phyloP scores from a whole-genome alignment of 208 protist genomes.

The Trypanosoma melophagium region DNA sequence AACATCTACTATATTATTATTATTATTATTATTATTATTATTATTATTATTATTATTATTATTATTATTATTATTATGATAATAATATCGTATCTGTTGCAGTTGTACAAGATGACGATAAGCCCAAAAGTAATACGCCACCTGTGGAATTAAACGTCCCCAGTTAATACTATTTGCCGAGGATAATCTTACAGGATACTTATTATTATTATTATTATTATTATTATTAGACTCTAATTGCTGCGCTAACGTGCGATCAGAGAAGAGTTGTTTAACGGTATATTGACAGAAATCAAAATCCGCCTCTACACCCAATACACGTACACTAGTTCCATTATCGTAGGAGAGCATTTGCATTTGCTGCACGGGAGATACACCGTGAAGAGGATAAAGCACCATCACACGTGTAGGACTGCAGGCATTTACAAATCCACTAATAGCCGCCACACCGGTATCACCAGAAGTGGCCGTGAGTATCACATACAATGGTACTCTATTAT shows the following conservation, averaged over 20 bases:
- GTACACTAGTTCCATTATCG: conserved; percentile 69
- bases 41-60: too few species aligned
- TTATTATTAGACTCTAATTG: conserved; percentile 49
- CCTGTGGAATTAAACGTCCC: conserved; percentile 95
- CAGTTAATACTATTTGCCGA: conserved; percentile 98
- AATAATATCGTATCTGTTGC: conserved; percentile 12
- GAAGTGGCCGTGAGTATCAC: conserved; percentile 89
- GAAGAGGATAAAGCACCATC: conserved; percentile 85
- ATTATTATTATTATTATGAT: too few species aligned
- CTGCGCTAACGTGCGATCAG: conserved; percentile 68
- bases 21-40: conserved; percentile 34
- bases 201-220: too few species aligned
- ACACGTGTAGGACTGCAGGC: conserved; percentile 60
- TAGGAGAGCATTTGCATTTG: conserved; percentile 85
- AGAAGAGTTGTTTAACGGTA: conserved; percentile 91
- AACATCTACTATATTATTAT: conserved; percentile 71
- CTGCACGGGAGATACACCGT: conserved; percentile 84
- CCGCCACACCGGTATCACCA: conserved; percentile 86
- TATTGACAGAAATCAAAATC: conserved; percentile 93
- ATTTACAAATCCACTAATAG: conserved; percentile 87
- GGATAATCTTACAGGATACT: conserved; percentile 60
- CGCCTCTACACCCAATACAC: conserved; percentile 65
- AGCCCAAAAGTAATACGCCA: conserved; percentile 95
- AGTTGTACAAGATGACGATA: conserved; percentile 88
- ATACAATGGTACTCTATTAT: conserved; percentile 29